Percentiles rank a stretch among this genome's conserved stretches.
These are phyloP conservation scores for Annulohypoxylon moriforme DNA, from an alignment of 495 filamentous ascomycete genomes.

Conservation along the genomic window DNA sequence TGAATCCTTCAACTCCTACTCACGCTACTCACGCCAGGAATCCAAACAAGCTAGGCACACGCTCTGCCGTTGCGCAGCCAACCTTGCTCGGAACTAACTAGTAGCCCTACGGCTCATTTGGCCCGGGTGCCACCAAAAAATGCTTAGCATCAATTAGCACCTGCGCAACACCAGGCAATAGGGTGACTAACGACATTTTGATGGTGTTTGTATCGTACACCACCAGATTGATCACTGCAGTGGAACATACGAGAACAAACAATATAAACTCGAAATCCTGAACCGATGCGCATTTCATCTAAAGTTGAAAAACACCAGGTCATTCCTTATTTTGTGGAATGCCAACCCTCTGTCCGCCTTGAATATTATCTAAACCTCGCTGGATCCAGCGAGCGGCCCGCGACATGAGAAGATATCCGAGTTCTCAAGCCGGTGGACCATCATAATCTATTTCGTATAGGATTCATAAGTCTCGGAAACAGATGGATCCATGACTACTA, in stretches of 20 bases:
- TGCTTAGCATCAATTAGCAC: not conserved
- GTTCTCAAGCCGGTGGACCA: not conserved
- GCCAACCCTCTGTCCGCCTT: not conserved
- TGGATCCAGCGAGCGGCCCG: not conserved
- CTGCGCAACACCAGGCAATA: not conserved
- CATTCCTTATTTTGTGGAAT: not conserved
- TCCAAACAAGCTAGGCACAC: not conserved
- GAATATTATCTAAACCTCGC: not conserved
- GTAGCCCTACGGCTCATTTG: conserved; percentile 24
- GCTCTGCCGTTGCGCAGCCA: conserved; percentile 3
- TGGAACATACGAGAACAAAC: conserved; percentile 2
- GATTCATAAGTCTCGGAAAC: not conserved
- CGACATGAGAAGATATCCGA: not conserved
- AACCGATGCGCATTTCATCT: conserved; percentile 1
- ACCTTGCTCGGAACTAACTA: not conserved
- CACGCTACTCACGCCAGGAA: conserved; percentile 27
- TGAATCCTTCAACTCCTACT: conserved; percentile 35
- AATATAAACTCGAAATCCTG: not conserved
- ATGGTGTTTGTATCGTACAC: not conserved
- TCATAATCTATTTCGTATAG: not conserved
- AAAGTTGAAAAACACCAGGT: not conserved
- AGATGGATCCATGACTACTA: conserved; percentile 1
- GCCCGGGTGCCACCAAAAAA: conserved; percentile 11
- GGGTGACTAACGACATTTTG: not conserved
- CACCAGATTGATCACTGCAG: not conserved